Conservation (phyloP, 1,139 yeast genomes). For the Pichia sp. region DNA sequence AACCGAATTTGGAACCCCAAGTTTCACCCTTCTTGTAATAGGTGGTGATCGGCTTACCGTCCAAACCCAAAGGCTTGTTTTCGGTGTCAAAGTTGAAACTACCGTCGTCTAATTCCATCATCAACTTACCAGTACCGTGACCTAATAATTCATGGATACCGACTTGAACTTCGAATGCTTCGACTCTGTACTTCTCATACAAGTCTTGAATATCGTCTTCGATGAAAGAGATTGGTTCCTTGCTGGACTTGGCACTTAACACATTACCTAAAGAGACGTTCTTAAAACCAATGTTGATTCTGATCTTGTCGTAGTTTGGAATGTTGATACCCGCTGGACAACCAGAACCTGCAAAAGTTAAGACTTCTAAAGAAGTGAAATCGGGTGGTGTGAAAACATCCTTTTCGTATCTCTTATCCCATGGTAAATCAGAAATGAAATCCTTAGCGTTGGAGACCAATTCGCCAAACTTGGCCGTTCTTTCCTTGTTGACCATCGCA, state of each 20-base stretch:
- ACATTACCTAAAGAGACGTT: slow-evolving; percentile 89
- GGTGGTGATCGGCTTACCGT: slow-evolving; percentile 58
- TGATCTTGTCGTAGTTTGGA: slow-evolving; percentile 88
- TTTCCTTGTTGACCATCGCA: slow-evolving; percentile 87
- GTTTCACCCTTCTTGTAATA: slow-evolving; percentile 81
- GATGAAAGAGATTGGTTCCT: slow-evolving; percentile 71
- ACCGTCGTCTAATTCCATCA: slow-evolving; percentile 60
- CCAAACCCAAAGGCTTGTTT: slow-evolving; percentile 56
- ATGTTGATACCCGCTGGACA: slow-evolving; percentile 92
- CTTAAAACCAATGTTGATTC: slow-evolving; percentile 81
- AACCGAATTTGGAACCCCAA: slow-evolving; percentile 86
- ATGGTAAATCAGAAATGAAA: slow-evolving; percentile 69
- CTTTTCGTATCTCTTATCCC: slow-evolving; percentile 74
- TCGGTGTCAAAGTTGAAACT: slow-evolving; percentile 66
- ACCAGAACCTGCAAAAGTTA: slow-evolving; percentile 88
- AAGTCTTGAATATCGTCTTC: slow-evolving; percentile 48
- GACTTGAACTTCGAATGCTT: slow-evolving; percentile 88
- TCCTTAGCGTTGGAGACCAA: slow-evolving; percentile 66
- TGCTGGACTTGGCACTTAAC: slow-evolving; percentile 68
- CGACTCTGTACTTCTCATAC: slow-evolving; percentile 72
- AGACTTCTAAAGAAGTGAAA: slow-evolving; percentile 84
- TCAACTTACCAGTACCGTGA: slow-evolving; percentile 87
- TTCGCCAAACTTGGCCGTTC: slow-evolving; percentile 74
- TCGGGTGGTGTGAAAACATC: slow-evolving; percentile 90
- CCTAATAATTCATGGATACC: slow-evolving; percentile 91